Evolutionary conservation across 257 asterid species (phyloP), one percentile per base, ranked within the genome.

Genomic region (Solanum sejunctum): DNA sequence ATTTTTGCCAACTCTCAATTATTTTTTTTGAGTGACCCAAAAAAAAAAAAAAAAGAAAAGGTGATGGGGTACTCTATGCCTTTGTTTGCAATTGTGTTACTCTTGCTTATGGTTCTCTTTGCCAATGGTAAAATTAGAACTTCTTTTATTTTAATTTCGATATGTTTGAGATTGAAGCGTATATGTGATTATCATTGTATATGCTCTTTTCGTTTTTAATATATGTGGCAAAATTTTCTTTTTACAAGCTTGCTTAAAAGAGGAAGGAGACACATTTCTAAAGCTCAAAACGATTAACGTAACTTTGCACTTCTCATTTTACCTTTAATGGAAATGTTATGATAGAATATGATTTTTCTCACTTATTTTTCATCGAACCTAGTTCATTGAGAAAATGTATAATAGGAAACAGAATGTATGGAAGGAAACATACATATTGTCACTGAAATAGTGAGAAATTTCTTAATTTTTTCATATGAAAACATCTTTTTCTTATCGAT

Each of bases 101-200:
- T 86, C 82, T 64, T 86, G 70, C 28, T 77, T 28, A 86, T 83
- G 81, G 47, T 86, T 83, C 41, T 83, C 84, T 63, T 86, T 57
- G 69, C 84, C 11, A 86, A 63, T 21, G 86, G 86, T 86, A 73
- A 52, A 58, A 16, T 4, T 28, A 12, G 0, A 64, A 3, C 5
- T 13, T 64, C 26, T 26, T 15, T 12, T 28, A 64, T 26, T 13
- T 64, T 64, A 28, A 28, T 28, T 28, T 28, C 13, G 13, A 61
- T 4, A 21, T 23, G 9, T 61, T 61, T 2, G 0, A 0, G 8
- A 23, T 9, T 61, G 9, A 23, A 5, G 9, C 36, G 1, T 21
- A 60, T 10, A 60, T 6, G 2, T 61, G 23, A 12, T 11, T 61
- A 6, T 61, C 1, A 12, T 61, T 11, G 0, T 61, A 61, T 21